These are phyloP conservation scores for Wickerhamiella australiensis DNA, from an alignment of 805 yeast species.

Conservation along the genomic window DNA sequence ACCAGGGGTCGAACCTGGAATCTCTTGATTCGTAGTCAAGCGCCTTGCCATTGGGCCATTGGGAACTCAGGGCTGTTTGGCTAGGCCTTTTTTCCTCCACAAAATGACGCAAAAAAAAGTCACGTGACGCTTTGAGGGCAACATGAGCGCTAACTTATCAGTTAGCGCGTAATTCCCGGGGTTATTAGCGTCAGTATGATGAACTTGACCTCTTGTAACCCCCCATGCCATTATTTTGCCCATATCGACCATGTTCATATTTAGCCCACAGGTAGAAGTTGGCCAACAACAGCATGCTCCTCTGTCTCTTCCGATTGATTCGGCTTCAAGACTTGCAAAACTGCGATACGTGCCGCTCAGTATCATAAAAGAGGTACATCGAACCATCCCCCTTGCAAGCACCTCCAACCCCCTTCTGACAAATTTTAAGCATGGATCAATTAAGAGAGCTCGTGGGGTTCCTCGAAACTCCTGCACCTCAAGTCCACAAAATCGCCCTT, in stretches of 20 bases:
- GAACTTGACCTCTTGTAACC: too few species aligned
- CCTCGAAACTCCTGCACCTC: constrained; percentile 68
- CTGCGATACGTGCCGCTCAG: too few species aligned
- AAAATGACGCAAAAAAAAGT: background rate
- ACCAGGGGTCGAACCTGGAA: constrained; percentile 17
- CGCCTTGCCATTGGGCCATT: constrained; percentile 18
- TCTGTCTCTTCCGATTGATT: too few species aligned
- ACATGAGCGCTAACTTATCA: background rate
- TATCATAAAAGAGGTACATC: too few species aligned
- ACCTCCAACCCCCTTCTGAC: background rate
- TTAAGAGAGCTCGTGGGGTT: constrained; percentile 51
- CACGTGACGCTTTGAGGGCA: too few species aligned
- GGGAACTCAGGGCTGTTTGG: constrained; percentile 3
- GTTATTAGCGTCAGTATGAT: too few species aligned
- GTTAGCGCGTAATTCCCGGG: background rate
- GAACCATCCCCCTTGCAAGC: too few species aligned
- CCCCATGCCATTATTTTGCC: too few species aligned
- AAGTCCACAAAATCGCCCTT: constrained; percentile 71
- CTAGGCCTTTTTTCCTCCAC: background rate
- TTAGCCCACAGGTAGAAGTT: too few species aligned
- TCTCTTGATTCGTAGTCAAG: constrained; percentile 15
- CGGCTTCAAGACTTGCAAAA: too few species aligned
- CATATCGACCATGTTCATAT: too few species aligned
- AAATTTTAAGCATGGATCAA: constrained; percentile 11
- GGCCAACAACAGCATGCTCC: too few species aligned